These are phyloP conservation scores for Teunomyces panamensis DNA, from an alignment of 805 yeast genomes.

Conservation along the genomic window DNA sequence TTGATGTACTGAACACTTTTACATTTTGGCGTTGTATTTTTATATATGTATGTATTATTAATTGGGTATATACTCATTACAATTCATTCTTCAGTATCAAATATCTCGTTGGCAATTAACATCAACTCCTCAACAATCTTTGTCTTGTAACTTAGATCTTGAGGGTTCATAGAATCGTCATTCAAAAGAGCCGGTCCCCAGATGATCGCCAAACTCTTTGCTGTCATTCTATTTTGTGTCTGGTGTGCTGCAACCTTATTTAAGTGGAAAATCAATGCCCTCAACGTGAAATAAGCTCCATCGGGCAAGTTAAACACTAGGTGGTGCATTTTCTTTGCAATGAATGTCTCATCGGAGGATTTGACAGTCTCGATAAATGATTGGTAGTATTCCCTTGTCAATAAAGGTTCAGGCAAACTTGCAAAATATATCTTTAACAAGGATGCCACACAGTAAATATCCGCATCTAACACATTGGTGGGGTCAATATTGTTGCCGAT, in stretches of 20 bases:
- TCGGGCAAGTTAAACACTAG: slow-evolving; percentile 89
- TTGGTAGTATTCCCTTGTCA: slow-evolving; percentile 60
- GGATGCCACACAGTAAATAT: slow-evolving; percentile 85
- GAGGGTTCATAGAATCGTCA: slow-evolving; percentile 60
- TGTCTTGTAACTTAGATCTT: slow-evolving; percentile 73
- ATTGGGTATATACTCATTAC: slow-evolving; percentile 1
- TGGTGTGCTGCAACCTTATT: slow-evolving; percentile 66
- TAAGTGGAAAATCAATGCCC: slow-evolving; percentile 83
- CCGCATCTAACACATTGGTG: slow-evolving; percentile 61
- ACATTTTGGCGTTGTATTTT: background rate
- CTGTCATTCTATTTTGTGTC: slow-evolving; percentile 72
- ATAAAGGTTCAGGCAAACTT: slow-evolving; percentile 81
- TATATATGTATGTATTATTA: background rate
- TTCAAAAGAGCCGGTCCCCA: slow-evolving; percentile 93
- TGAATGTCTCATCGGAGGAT: slow-evolving; percentile 40
- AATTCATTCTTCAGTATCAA: slow-evolving; percentile 36
- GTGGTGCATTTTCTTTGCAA: slow-evolving; percentile 78
- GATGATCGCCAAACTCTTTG: slow-evolving; percentile 77
- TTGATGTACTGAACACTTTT: slow-evolving; percentile 8
- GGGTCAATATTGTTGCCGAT: slow-evolving; percentile 43
- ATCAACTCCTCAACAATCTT: slow-evolving; percentile 81
- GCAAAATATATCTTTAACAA: slow-evolving; percentile 80
- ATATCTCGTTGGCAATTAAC: slow-evolving; percentile 76
- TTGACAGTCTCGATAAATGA: slow-evolving; percentile 69
- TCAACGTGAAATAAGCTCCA: slow-evolving; percentile 88